These are phyloP conservation scores for Tricholoma terreum DNA, from an alignment of 768 basidiomycete species.

Conservation along the genomic window DNA sequence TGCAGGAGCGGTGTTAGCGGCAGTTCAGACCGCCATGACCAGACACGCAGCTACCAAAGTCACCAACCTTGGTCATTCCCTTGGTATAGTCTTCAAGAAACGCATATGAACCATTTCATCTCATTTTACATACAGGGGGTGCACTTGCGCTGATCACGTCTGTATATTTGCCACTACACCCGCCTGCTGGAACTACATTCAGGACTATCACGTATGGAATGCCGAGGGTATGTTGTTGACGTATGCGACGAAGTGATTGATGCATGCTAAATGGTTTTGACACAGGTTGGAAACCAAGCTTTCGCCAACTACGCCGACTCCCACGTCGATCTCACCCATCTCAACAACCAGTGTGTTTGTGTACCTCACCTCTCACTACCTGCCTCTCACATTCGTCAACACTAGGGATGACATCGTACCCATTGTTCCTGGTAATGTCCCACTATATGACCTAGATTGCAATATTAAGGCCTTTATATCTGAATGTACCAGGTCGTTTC, in stretches of 20 bases:
- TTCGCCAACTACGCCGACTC: constrained; percentile 54
- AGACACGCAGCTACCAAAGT: constrained; percentile 15
- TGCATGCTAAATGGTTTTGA: too few species aligned
- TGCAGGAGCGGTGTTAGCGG: constrained; percentile 21
- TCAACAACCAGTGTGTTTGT: constrained; percentile 41
- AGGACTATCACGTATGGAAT: constrained; percentile 16
- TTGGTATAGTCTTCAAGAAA: constrained; percentile 18
- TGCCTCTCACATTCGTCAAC: neutral
- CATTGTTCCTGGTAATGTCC: constrained; percentile 24
- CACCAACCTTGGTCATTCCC: constrained; percentile 32
- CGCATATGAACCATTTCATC: neutral
- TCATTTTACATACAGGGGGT: constrained; percentile 23
- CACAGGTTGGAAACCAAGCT: constrained; percentile 48
- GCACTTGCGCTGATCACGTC: constrained; percentile 38
- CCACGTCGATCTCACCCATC: constrained; percentile 36
- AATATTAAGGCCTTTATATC: too few species aligned
- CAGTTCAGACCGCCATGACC: constrained; percentile 20
- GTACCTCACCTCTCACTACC: neutral
- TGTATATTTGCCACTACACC: constrained; percentile 35
- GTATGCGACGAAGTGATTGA: neutral
- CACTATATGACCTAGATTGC: neutral
- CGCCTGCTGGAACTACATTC: constrained; percentile 20
- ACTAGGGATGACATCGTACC: constrained; percentile 29
- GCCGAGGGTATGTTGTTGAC: constrained; percentile 14
- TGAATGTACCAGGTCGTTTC: constrained; percentile 23